Evolutionary conservation across 257 asterid species (phyloP).

Genomic region (Gynochthodes officinalis): DNA sequence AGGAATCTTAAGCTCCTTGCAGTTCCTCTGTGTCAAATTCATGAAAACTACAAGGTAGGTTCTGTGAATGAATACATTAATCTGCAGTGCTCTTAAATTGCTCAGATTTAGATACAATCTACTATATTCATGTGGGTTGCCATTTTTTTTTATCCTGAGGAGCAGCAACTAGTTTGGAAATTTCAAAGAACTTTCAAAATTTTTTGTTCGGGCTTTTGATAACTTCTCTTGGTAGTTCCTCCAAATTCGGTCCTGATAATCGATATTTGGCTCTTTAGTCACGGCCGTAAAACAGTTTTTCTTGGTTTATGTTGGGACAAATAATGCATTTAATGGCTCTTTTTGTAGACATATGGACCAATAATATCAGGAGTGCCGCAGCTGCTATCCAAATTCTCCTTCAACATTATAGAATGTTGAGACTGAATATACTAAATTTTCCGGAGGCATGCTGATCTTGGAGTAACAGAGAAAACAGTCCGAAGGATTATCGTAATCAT

Average conservation of each 20-base stretch:
- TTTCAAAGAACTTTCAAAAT: neutral
- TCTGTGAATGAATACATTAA: neutral
- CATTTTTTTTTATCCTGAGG: too few species aligned
- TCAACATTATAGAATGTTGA: slow-evolving; percentile 47
- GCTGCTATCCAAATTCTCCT: slow-evolving; percentile 75
- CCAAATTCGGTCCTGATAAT: too few species aligned
- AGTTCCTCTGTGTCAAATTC: slow-evolving; percentile 71
- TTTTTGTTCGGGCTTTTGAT: too few species aligned
- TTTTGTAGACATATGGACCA: slow-evolving; percentile 65
- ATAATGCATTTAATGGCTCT: slow-evolving; percentile 7
- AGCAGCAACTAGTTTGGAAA: neutral
- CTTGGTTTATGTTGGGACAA: slow-evolving; percentile 8
- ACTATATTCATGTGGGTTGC: neutral
- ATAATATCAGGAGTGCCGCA: slow-evolving; percentile 69
- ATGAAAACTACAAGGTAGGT: slow-evolving; percentile 56
- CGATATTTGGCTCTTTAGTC: neutral
- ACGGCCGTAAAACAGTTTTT: neutral
- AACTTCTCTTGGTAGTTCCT: too few species aligned
- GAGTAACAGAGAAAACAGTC: neutral
- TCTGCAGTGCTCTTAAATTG: neutral
- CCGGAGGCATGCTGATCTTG: too few species aligned
- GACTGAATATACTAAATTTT: neutral
- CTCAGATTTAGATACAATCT: neutral
- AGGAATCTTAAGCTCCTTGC: slow-evolving; percentile 68
- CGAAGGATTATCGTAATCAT: neutral